Conservation (phyloP, 495 filamentous ascomycete species). For the Hyaloscypha bicolor region DNA sequence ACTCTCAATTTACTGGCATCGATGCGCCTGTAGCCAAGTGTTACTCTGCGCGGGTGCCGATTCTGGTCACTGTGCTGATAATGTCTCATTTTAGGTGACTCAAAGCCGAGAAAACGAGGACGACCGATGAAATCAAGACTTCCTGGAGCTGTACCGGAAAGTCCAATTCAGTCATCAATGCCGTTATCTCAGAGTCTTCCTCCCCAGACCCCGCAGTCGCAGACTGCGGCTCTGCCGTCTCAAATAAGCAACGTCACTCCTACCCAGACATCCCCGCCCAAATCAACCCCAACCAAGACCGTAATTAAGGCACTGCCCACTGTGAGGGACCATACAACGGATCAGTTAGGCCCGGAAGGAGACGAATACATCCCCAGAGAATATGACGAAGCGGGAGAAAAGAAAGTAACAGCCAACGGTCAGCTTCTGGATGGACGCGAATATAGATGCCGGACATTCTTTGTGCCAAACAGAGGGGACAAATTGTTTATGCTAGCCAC, state of each 20-base stretch:
- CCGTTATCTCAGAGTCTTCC: constrained; percentile 51
- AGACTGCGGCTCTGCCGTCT: constrained; percentile 65
- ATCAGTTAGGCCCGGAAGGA: constrained; percentile 87
- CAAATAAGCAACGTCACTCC: constrained; percentile 57
- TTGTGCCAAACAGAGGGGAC: constrained; percentile 83
- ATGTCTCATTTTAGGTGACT: constrained; percentile 40
- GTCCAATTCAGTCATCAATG: constrained; percentile 52
- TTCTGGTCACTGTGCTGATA: constrained; percentile 42
- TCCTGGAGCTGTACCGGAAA: constrained; percentile 48
- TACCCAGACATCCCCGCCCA: constrained; percentile 75
- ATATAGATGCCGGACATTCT: constrained; percentile 92
- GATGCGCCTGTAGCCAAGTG: constrained; percentile 37
- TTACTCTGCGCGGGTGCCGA: constrained; percentile 36
- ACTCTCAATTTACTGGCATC: constrained; percentile 14
- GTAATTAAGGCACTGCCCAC: constrained; percentile 95
- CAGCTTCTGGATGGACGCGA: constrained; percentile 80
- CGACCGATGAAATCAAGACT: constrained; percentile 73
- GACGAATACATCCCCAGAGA: constrained; percentile 97
- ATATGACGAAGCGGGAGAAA: constrained; percentile 89
- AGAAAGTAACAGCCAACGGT: constrained; percentile 85
- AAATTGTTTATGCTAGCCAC: constrained; percentile 99
- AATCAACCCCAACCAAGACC: constrained; percentile 84
- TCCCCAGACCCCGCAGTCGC: constrained; percentile 79
- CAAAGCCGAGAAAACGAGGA: constrained; percentile 82
- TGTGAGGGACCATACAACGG: constrained; percentile 95